Conservation (phyloP, 2,329 filamentous ascomycete genomes). For the Camillea tinctor region DNA sequence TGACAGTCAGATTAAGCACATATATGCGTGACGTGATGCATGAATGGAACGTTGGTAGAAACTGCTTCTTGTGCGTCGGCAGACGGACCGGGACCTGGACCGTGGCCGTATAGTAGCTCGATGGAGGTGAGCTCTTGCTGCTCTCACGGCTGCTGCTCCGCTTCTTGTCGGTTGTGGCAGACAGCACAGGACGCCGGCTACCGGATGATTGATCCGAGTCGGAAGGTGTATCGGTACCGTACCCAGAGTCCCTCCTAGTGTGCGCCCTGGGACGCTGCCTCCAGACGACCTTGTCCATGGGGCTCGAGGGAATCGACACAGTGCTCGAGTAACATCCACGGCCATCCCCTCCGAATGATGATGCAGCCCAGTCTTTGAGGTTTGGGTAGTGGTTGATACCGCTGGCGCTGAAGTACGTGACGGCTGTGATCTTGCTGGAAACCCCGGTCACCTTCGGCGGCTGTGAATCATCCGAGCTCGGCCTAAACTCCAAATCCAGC, state of each 20-base stretch:
- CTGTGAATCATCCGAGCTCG: conserved; percentile 39
- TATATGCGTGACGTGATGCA: conserved; percentile 58
- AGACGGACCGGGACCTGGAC: conserved; percentile 50
- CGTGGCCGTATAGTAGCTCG: conserved; percentile 40
- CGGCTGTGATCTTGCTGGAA: conserved; percentile 49
- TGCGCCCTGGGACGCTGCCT: conserved; percentile 32
- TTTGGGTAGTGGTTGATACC: conserved; percentile 50
- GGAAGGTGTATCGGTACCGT: conserved; percentile 42
- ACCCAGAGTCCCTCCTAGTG: conserved; percentile 52
- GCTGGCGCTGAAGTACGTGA: conserved; percentile 51
- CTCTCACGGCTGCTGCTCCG: conserved; percentile 4
- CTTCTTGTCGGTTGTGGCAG: conserved; percentile 9
- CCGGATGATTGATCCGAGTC: conserved; percentile 32
- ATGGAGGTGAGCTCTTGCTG: not conserved
- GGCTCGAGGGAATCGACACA: conserved; percentile 38
- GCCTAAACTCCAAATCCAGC: conserved; percentile 48
- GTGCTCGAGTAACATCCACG: conserved; percentile 47
- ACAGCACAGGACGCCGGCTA: not conserved
- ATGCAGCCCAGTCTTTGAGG: conserved; percentile 43
- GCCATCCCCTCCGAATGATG: conserved; percentile 39
- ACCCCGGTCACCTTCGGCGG: conserved; percentile 50
- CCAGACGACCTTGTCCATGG: conserved; percentile 42
- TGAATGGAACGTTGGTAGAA: conserved; percentile 57
- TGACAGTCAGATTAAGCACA: conserved; percentile 46
- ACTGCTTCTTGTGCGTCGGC: conserved; percentile 46